Percentiles rank a stretch among this genome's conserved stretches.
These are phyloP conservation scores for Colletotrichum sp. DNA, from an alignment of 2,329 filamentous ascomycete species.

Conservation along the genomic window DNA sequence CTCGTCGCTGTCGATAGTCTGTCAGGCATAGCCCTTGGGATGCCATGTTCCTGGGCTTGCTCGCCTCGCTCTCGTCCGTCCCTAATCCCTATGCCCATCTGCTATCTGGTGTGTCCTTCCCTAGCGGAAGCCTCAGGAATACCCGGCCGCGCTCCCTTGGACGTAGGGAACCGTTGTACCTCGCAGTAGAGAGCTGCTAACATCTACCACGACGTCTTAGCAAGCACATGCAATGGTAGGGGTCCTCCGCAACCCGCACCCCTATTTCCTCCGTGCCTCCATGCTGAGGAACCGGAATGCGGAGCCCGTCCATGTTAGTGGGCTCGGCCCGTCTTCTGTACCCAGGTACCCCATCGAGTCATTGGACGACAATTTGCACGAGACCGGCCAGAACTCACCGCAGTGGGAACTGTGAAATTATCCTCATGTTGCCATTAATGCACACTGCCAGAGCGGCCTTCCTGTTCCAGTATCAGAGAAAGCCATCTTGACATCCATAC, in stretches of 20 bases:
- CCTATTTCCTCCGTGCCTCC: slow-evolving; percentile 2
- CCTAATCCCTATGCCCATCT: not conserved
- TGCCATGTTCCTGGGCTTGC: not conserved
- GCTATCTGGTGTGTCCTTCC: not conserved
- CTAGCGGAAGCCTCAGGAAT: not conserved
- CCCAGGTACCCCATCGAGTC: not conserved
- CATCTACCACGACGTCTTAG: not conserved
- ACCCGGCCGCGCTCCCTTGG: not conserved
- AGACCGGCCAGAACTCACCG: slow-evolving; percentile 3
- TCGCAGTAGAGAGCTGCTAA: not conserved
- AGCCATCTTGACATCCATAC: not conserved
- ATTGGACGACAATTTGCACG: slow-evolving; percentile 11
- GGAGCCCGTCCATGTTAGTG: slow-evolving; percentile 8
- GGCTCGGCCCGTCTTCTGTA: slow-evolving; percentile 10
- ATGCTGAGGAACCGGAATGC: not conserved
- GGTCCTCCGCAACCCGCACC: not conserved
- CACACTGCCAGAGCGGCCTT: not conserved
- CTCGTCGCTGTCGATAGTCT: not conserved
- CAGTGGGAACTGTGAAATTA: slow-evolving; percentile 16
- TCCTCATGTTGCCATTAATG: slow-evolving; percentile 20
- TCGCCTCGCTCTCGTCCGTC: not conserved
- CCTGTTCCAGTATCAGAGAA: not conserved
- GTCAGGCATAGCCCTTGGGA: not conserved
- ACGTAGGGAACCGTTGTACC: not conserved
- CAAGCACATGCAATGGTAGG: slow-evolving; percentile 8